Evolutionary conservation across 177 flowering plant genomes (phyloP), one percentile per base, ranked within the genome.

Genomic region (Tripterygium wilfordii): DNA sequence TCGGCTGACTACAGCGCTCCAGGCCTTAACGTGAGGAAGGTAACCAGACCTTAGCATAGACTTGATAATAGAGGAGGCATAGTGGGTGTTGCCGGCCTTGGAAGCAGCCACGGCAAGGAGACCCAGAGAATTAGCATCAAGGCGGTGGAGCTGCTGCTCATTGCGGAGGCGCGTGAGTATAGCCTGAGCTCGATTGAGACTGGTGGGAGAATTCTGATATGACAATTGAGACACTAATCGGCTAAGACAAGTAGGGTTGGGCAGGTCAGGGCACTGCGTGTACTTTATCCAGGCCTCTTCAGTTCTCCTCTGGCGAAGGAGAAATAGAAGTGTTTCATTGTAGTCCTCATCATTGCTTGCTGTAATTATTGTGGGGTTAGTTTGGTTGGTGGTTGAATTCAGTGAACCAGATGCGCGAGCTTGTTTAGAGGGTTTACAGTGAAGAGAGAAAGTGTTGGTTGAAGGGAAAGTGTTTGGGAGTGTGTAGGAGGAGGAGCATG

Each of bases 11-110:
- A 85, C 96, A 20, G 96, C 87, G 41, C 95, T 86, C 99, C 99
- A 92, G 0, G 99, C 95, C 62, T 88, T 94, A 54, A 87, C 90
- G 56, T 94, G 95, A 24, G 97, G 97, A 1, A 89, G 76, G 57
- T 87, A 83, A n/a, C 82, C 78, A 17, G 95, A 78, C 8, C 75
- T 69, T 20, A 89, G 88, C 97, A 94, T 94, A 65, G 95, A 87
- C 56, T 78, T 79, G 51, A 94, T 45, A 22, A 94, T 44, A 21
- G 96, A 79, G n/a, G 70, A 16, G n/a, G 97, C 87, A 49, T 81
- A 90, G 14, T 63, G 75, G 16, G 71, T 63, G 48, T 82, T 77
- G 20, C 87, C 95, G 9, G 77, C 58, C 39, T 82, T 83, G 42
- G 85, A 69, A 13, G 99, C 83, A 5, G 90, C 67, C 20, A 68